Percentiles rank a stretch among this genome's conserved stretches.
These are phyloP conservation scores for Friedmanniomyces simplex DNA, from an alignment of 495 filamentous ascomycete species.

Conservation along the genomic window DNA sequence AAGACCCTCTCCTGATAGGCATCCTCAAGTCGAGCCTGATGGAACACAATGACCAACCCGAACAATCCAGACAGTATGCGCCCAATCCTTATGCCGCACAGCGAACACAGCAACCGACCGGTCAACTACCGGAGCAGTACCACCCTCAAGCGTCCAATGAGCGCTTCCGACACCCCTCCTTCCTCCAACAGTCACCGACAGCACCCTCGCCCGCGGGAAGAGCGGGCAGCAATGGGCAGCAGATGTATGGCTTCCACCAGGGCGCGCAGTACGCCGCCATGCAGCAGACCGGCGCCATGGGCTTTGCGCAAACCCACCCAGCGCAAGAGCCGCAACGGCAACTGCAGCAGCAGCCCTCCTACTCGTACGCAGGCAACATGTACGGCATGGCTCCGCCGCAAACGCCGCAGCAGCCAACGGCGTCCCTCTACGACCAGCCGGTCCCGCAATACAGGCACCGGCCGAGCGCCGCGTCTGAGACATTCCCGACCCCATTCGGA, in stretches of 20 bases:
- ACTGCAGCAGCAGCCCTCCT: constrained; percentile 34
- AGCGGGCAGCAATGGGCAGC: constrained; percentile 33
- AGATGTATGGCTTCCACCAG: constrained; percentile 47
- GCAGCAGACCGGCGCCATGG: constrained; percentile 36
- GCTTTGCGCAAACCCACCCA: constrained; percentile 44
- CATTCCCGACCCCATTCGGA: constrained; percentile 59
- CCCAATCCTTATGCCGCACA: constrained; percentile 21
- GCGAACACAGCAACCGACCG: constrained; percentile 21
- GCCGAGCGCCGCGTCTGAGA: constrained; percentile 71
- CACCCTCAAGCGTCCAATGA: constrained; percentile 22
- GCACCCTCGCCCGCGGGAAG: constrained; percentile 26
- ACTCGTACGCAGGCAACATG: constrained; percentile 54
- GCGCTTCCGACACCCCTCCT: constrained; percentile 27
- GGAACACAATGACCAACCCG: constrained; percentile 35
- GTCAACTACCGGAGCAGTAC: constrained; percentile 23
- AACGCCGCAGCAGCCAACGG: constrained; percentile 39
- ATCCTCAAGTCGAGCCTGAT: constrained; percentile 25
- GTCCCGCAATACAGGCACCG: constrained; percentile 69
- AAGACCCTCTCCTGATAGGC: constrained; percentile 20
- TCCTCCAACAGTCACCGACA: constrained; percentile 25
- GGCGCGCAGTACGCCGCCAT: constrained; percentile 44
- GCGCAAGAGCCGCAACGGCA: constrained; percentile 32
- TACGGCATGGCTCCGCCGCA: constrained; percentile 58
- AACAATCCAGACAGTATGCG: constrained; percentile 25
- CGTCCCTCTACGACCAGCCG: constrained; percentile 64